These are phyloP conservation scores for Rhizopogon vesiculosus DNA, from an alignment of 768 basidiomycete genomes.

Conservation along the genomic window DNA sequence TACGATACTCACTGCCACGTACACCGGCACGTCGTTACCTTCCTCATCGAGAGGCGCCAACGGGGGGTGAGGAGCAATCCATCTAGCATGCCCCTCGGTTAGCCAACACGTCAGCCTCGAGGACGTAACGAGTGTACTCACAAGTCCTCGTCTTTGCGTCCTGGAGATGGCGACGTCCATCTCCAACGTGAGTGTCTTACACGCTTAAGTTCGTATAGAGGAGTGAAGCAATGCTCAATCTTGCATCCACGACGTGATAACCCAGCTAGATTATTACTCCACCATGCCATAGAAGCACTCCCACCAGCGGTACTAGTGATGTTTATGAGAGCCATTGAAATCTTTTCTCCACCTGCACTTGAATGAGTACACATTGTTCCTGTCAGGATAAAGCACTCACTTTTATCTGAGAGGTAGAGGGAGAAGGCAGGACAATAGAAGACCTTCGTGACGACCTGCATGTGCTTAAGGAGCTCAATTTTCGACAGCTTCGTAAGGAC, in stretches of 20 bases:
- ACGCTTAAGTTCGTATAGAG: not conserved
- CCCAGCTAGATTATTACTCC: not conserved
- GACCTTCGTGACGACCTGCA: not conserved
- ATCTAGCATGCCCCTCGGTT: not conserved
- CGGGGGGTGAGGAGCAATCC: not conserved
- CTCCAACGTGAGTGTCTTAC: not conserved
- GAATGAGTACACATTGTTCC: not conserved
- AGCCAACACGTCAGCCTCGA: not conserved
- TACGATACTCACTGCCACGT: not conserved
- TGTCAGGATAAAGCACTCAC: not conserved
- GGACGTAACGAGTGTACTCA: not conserved
- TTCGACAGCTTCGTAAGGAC: not conserved
- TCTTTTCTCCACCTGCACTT: not conserved
- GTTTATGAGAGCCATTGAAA: not conserved
- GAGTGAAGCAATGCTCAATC: not conserved
- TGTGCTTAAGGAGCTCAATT: not conserved
- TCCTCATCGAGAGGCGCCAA: not conserved
- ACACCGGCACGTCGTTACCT: not conserved
- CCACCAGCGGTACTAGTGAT: not conserved
- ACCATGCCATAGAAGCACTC: not conserved
- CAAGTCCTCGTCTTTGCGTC: not conserved
- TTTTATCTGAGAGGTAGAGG: not conserved
- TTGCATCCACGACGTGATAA: not conserved
- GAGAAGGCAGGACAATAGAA: not conserved
- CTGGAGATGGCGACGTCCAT: not conserved